Base-by-base conservation (phyloP, 495 filamentous ascomycete species). In the Talaromyces borbonicus region DNA sequence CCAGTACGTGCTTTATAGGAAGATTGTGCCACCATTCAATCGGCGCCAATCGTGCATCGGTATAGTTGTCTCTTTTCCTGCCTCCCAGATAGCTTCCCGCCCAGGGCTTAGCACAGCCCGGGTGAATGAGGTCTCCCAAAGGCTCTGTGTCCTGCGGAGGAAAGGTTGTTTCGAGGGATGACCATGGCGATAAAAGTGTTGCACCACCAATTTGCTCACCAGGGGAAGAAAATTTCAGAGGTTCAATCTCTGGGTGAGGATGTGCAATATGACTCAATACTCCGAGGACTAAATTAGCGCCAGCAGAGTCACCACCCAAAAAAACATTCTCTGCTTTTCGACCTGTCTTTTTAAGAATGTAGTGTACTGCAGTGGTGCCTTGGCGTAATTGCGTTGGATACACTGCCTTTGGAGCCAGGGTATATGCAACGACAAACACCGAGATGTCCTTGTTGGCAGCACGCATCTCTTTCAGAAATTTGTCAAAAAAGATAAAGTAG, bases 301-400 rank as follows among this genome's bases (percentile, higher is more conserved):
- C 80, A 0, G 81, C 81, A 1, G 78, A 82, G 62, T 85, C 81
- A 8, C 81, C 81, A 35, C 58, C 75, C 0, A 85, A 54, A 47
- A 73, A 61, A 47, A 85, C 60, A 19, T 69, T 61, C 0, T 53
- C 43, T 0, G 77, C 70, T 24, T 60, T 55, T 19, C 61, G 69
- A 32, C 59, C 47, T 22, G 57, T 56, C 2, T 62, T 52, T 5
- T 66, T 55, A 5, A 81, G 51, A n/a, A 82, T 56, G 56, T 79
- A 67, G 20, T 67, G 63, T 15, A 81, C 58, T 12, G 67, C 59
- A 14, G 65, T 59, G 15, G 71, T 68, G 2, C 74, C 79, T 55
- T 84, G 77, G 33, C 62, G 61, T 9, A 83, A 63, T 55, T 84
- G 80, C 0, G 67, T 72, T 1, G 81, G 81, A 49, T 83, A 85